These are phyloP conservation scores for Schizopora paradoxa DNA, from an alignment of 1,284 basidiomycete species.

Conservation along the genomic window DNA sequence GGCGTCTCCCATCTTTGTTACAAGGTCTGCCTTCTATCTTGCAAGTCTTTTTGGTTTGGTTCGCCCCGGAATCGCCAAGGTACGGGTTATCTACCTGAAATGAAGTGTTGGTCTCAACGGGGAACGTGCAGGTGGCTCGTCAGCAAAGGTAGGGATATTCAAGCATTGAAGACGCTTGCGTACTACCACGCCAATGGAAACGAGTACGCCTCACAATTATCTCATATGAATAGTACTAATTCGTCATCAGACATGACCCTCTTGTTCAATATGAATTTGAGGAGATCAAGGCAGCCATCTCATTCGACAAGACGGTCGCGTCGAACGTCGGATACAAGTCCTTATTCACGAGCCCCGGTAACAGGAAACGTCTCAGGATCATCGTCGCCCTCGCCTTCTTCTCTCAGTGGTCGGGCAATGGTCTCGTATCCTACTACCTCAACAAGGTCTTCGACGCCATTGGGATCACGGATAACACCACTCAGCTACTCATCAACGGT, in stretches of 20 bases:
- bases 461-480: constrained; percentile 58
- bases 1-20: constrained; percentile 68
- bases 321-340: constrained; percentile 56
- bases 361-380: constrained; percentile 62
- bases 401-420: constrained; percentile 42
- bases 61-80: constrained; percentile 69
- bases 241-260: constrained; percentile 45
- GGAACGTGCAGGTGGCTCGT: too few species aligned
- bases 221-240: background rate
- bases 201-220: constrained; percentile 26
- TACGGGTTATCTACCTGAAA: too few species aligned
- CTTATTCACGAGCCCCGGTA: constrained; percentile 53
- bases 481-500: constrained; percentile 43
- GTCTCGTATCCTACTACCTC: constrained; percentile 71
- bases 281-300: constrained; percentile 73
- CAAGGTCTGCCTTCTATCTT: constrained; percentile 59
- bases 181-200: constrained; percentile 74
- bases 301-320: constrained; percentile 55
- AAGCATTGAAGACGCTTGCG: constrained; percentile 59
- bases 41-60: constrained; percentile 55
- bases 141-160: constrained; percentile 54
- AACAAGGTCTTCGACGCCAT: constrained; percentile 66
- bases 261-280: constrained; percentile 69
- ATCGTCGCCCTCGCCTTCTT: constrained; percentile 68
- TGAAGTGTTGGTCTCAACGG: too few species aligned